A percentile compares a stretch with the other conserved stretches of the same genome.
phyloP scores from a whole-genome alignment of 805 yeast species.

The Kluyveromyces starmeri region DNA sequence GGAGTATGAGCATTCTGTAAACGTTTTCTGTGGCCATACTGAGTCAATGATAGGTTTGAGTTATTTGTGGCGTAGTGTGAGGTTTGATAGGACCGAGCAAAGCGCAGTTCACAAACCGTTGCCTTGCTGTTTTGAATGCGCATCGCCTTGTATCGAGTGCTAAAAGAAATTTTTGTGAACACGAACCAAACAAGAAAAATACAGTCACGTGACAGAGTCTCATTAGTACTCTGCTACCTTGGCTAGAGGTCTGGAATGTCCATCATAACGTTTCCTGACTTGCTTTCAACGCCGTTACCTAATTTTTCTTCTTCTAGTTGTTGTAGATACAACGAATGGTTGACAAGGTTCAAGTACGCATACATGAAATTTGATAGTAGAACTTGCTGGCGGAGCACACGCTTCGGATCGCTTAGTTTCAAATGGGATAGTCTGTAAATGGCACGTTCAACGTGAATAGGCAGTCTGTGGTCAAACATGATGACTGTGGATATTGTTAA shows the following conservation, averaged over 20 bases:
- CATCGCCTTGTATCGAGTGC: no score
- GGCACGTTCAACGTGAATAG: slow-evolving; percentile 93
- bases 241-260: slow-evolving; percentile 5
- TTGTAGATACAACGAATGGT: slow-evolving; percentile 76
- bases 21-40: slow-evolving; percentile 15
- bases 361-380: slow-evolving; percentile 94
- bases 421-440: slow-evolving; percentile 86
- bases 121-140: no score
- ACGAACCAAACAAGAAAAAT: no score
- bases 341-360: slow-evolving; percentile 88
- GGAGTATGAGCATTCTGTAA: slow-evolving; percentile 25
- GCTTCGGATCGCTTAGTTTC: slow-evolving; percentile 86
- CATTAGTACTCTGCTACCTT: no score
- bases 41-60: no score
- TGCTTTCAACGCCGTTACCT: neutral
- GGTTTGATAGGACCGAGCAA: no score
- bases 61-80: no score
- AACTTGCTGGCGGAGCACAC: slow-evolving; percentile 89
- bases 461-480: slow-evolving; percentile 80
- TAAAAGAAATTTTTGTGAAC: no score
- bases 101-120: no score
- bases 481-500: slow-evolving; percentile 66
- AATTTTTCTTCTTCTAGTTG: slow-evolving; percentile 37
- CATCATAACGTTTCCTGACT: neutral
- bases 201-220: no score